Evolutionary conservation across 495 filamentous ascomycete genomes (phyloP).

Genomic region (Venustampulla echinocandica): DNA sequence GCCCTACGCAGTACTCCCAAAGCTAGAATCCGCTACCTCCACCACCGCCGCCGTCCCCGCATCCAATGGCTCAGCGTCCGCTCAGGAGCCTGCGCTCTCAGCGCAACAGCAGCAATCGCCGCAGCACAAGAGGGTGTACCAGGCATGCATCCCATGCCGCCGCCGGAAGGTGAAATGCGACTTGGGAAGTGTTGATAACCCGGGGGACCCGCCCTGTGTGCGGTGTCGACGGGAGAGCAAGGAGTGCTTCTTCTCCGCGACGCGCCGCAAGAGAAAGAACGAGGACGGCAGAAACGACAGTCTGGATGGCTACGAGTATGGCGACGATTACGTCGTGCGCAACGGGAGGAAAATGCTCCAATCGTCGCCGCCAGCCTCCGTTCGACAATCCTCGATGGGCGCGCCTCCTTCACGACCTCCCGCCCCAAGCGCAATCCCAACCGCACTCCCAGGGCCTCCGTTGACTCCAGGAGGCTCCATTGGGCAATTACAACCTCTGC

Average conservation of each 20-base stretch:
- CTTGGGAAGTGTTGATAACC: conserved; percentile 87
- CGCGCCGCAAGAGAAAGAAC: conserved; percentile 79
- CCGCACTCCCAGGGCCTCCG: conserved; percentile 28
- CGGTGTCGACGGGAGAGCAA: conserved; percentile 89
- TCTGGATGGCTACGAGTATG: conserved; percentile 42
- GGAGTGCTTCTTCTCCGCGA: conserved; percentile 96
- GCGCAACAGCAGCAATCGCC: conserved; percentile 11
- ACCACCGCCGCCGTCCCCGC: no score
- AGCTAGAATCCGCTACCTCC: no score
- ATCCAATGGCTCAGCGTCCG: conserved; percentile 7
- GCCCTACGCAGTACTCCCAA: no score
- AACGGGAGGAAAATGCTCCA: conserved; percentile 46
- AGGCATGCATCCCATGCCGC: conserved; percentile 86
- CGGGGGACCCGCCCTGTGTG: conserved; percentile 79
- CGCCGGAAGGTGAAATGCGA: conserved; percentile 91
- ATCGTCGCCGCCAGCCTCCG: conserved; percentile 14
- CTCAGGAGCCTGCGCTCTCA: conserved; percentile 10
- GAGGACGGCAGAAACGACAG: conserved; percentile 53
- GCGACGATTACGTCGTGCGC: conserved; percentile 44
- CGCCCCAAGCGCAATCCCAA: conserved; percentile 8
- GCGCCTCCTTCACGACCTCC: conserved; percentile 26
- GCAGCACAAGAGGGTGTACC: conserved; percentile 68
- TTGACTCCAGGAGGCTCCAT: conserved; percentile 55
- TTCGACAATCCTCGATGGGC: conserved; percentile 29
- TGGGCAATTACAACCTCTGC: conserved; percentile 48